Base-by-base conservation (phyloP, 169 alveolate species). In the Blepharisma undulans region DNA sequence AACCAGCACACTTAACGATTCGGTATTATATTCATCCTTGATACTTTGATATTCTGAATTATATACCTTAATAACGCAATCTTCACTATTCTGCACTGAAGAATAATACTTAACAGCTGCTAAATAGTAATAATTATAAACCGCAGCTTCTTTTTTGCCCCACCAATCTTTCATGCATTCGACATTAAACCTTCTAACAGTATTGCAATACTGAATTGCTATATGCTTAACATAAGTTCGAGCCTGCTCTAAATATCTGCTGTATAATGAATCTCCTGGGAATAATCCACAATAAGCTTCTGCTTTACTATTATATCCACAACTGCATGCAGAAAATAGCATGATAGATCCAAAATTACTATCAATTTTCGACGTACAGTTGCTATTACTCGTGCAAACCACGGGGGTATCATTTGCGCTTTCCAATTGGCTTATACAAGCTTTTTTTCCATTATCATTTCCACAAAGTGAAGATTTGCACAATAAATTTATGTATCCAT, bases 181-280 rank as follows among this genome's bases (percentile, higher is more conserved):
- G 7, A 25, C 34, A 33, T 34, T 33, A 25, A 79, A 29, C 27
- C 87, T 79, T 30, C 72, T 30, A 25, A 10, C 12, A 7, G 71
- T 79, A 33, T 79, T 79, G 71, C 87, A 79, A 4, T 79, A 25
- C 14, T 30, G 34, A 12, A 27, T 33, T 25, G 29, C 29, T 33
- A 25, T 32, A n/a, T 34, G 8, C 12, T 79, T 34, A 10, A 79
- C 87, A 25, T 34, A 79, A 4, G 0, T 1, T n/a, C 34, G 29
- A 33, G 34, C 71, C 0, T 25, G 7, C 25, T 33, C 61, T 79
- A 33, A 79, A 33, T 79, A 79, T 33, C 34, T 79, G 8, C 61
- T 79, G 34, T 30, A 79, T 4, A 30, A 66, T 79, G 29, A 21
- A 33, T 79, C 87, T 79, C 87, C 87, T 29, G 87, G 87, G 25